phyloP scores from a whole-genome alignment of 2,329 filamentous ascomycete species.

The Ophiognomonia clavigignenti-juglandacearum region DNA sequence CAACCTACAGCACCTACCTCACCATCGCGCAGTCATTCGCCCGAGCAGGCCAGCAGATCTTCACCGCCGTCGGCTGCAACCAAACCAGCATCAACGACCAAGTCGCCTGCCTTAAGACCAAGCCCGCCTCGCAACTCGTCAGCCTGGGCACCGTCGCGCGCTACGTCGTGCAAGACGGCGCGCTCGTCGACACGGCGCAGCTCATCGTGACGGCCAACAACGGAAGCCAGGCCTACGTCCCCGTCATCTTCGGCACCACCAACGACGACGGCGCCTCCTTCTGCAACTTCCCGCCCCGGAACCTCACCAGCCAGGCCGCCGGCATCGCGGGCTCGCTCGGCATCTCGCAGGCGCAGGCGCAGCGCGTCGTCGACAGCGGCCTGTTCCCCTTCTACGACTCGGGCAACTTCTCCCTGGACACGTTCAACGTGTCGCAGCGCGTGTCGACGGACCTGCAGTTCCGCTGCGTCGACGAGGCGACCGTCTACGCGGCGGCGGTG shows the following conservation, averaged over 20 bases:
- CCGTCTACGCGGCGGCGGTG: conserved; percentile 38
- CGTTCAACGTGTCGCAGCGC: conserved; percentile 49
- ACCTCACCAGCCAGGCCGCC: conserved; percentile 33
- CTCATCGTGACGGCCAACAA: conserved; percentile 39
- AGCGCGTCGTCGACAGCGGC: conserved; percentile 36
- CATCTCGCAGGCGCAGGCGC: conserved; percentile 37
- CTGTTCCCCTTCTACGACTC: conserved; percentile 44
- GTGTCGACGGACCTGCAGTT: conserved; percentile 50
- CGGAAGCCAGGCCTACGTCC: conserved; percentile 40
- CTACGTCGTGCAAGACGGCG: conserved; percentile 50
- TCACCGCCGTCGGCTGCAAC: conserved; percentile 42
- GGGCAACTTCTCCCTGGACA: conserved; percentile 47
- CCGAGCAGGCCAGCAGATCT: conserved; percentile 42
- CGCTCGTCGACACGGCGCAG: conserved; percentile 42
- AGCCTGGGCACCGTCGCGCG: conserved; percentile 36
- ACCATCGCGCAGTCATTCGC: conserved; percentile 44
- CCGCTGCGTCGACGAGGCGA: conserved; percentile 51
- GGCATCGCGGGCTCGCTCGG: conserved; percentile 40
- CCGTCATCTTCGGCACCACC: conserved; percentile 46
- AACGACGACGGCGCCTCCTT: conserved; percentile 48
- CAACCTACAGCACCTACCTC: conserved; percentile 49
- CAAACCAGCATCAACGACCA: conserved; percentile 34
- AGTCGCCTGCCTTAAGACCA: conserved; percentile 39
- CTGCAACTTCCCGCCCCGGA: conserved; percentile 37
- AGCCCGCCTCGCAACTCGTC: conserved; percentile 34